Base-by-base conservation (phyloP, 805 yeast species). In the Pichia ethanolica region DNA sequence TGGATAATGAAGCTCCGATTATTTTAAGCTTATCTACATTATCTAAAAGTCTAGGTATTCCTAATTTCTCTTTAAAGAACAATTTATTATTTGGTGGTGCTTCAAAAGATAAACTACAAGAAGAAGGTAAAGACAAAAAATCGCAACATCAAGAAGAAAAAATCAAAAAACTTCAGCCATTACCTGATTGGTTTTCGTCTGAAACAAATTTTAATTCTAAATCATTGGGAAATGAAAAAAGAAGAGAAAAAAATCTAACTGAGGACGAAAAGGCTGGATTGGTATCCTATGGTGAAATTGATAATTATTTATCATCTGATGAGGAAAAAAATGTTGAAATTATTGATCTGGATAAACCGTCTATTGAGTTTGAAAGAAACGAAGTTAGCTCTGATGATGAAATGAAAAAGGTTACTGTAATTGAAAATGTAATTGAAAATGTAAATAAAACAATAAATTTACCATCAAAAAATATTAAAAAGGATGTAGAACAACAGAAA, bases 251-350 rank as follows among this genome's bases (percentile, higher is more conserved):
- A 30, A 48, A 39, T 1, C 13, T 48, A 25, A 64, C 69, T 4
- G 72, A 68, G 32, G 75, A 73, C 44, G 78, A 75, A 49, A 65
- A 66, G 41, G 74, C 71, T 1, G 83, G 82, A 0, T 59, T 81
- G 44, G 68, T 79, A 5, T 66, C 81, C 0, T 79, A 79, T 75
- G 62, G 63, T 39, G 81, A 77, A 49, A 75, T 78, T 1, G 68
- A 63, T 34, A n/a, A 41, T 11, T 58, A 63, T 20, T 39, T 64
- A 13, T 52, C 57, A 7, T 51, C 49, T 26, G 32, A 47, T 14
- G 52, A 51, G 8, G 55, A 50, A 4, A 48, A 62, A 13, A 50
- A 59, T 14, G 35, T 34, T 9, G 43, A 11, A 12, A 28, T 5
- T 7, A 40, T 40, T 4, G 30, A 14, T 7, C 5, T 26, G 5